These are phyloP conservation scores for Xylaria nigripes DNA, from an alignment of 495 filamentous ascomycete genomes.

Conservation along the genomic window DNA sequence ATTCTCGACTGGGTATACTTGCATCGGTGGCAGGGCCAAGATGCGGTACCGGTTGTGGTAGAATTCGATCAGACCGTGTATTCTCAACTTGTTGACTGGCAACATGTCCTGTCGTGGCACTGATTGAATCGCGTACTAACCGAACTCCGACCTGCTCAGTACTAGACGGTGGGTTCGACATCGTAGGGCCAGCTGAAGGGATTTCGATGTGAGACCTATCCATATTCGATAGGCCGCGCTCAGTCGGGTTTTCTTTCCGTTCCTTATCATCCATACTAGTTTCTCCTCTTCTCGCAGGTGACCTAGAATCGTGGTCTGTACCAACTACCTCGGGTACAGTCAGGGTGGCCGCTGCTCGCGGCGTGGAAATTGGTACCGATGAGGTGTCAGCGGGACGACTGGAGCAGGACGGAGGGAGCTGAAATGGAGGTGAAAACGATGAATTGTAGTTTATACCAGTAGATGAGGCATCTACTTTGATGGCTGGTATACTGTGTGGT, in stretches of 20 bases:
- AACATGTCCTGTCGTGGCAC: conserved; percentile 4
- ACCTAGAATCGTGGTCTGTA: conserved; percentile 41
- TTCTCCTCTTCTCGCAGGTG: not conserved
- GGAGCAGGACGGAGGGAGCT: conserved; percentile 6
- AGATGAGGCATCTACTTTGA: not conserved
- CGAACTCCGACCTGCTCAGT: conserved; percentile 32
- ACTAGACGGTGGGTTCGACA: conserved; percentile 15
- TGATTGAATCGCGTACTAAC: conserved; percentile 31
- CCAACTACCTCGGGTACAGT: conserved; percentile 42
- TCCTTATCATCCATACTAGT: not conserved
- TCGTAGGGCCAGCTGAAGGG: conserved; percentile 8
- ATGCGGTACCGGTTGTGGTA: not conserved
- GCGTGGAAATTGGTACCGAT: conserved; percentile 39
- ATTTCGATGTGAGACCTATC: conserved; percentile 5
- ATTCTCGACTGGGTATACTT: not conserved
- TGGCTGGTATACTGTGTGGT: not conserved
- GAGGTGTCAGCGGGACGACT: conserved; percentile 23
- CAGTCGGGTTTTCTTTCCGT: not conserved
- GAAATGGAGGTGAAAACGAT: not conserved
- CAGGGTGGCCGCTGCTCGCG: conserved; percentile 33
- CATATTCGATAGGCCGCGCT: not conserved
- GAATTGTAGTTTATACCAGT: not conserved
- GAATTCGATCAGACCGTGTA: not conserved
- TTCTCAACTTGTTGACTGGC: not conserved
- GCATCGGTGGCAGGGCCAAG: not conserved